Evolutionary conservation across 768 basidiomycete species (phyloP), one percentile per base, ranked within the genome.

Genomic region (Dictyophora rubrovolvata): DNA sequence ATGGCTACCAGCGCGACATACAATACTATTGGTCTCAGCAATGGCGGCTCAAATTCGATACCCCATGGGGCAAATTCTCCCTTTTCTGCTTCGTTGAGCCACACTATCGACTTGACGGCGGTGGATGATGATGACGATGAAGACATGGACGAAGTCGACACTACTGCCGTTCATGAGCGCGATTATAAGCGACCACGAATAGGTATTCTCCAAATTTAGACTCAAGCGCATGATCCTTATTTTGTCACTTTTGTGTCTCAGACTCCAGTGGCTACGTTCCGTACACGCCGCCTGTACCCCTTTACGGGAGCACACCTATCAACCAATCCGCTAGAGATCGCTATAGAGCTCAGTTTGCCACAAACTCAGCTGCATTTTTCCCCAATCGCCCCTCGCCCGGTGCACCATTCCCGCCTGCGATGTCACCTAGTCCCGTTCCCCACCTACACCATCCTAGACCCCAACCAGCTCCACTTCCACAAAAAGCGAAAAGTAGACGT

Each of bases 71-170:
- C 49, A 11, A 42, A 36, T 23, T 37, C 36, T 6, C 36, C 57
- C 35, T 59, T 59, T 60, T 73, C 72, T 9, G 70, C 74, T 61
- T 71, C 71, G 60, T 75, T 76, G 63, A 72, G 77, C 14, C 75
- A 79, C 64, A 80, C 77, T 64, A 88, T 88, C 69, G 86, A 87
- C 75, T 77, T 88, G 61, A 87, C 85, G 22, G 72, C 75, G 61
- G 86, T 85, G 71, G 85, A 86, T 69, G 69, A 73, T 65, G 73
- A 74, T 60, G 69, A 67, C 63, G 63, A 71, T 63, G 60, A 64
- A 56, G 57, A 59, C 51, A 59, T 59, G 57, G 57, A 59, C 21
- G 57, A 59, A 23, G 57, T 59, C 3, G 57, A 59, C 42, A 59
- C 57, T 8, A 59, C 48, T 59, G 57, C 57, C 12, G 50, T 59